Base-by-base conservation (phyloP, 257 asterid genomes). In the Penstemon eatonii region DNA sequence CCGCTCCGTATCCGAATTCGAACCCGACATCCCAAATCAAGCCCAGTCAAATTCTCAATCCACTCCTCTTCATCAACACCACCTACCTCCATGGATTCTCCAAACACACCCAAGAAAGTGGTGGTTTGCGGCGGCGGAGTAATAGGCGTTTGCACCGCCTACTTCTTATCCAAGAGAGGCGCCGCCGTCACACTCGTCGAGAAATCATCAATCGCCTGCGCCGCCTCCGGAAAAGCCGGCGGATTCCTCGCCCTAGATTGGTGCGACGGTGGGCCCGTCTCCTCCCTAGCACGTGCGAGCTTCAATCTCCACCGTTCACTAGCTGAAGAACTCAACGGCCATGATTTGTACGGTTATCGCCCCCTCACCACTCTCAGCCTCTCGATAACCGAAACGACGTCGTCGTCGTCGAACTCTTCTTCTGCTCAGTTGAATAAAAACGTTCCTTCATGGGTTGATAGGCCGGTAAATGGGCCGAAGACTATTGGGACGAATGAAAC, bases 41-140 rank as follows among this genome's bases (percentile, higher is more conserved):
- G 43, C 3, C 61, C 76, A 53, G 46, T 55, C 18, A 11, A 53
- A 19, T 51, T 67, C 63, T 39, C 74, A 9, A 67, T 75, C 47
- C 66, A 59, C 72, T 84, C 80, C 75, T 76, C 69, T 1, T 56
- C 78, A 5, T 56, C 79, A 11, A 13, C 62, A 41, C 3, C 73
- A 6, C 39, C 65, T 53, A 25, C 33, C 33, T 18, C 81, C 4
- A 89, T 85, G 96, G 89, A 81, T 38, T 42, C 74, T 39, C 75
- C 60, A 55, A 70, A 75, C 57, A 74, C 83, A 8, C 82, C 90
- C 2, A 83, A 83, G 49, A 75, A 74, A 19, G 95, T 90, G 45
- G 89, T 87, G 56, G 96, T 92, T 12, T 90, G 97, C 88, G 98
- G 97, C 81, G 97, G 98, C 42, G 97, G 98, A 3, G 81, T 90